Conservation (phyloP, 257 asterid genomes). For the Fraxinus americana region DNA sequence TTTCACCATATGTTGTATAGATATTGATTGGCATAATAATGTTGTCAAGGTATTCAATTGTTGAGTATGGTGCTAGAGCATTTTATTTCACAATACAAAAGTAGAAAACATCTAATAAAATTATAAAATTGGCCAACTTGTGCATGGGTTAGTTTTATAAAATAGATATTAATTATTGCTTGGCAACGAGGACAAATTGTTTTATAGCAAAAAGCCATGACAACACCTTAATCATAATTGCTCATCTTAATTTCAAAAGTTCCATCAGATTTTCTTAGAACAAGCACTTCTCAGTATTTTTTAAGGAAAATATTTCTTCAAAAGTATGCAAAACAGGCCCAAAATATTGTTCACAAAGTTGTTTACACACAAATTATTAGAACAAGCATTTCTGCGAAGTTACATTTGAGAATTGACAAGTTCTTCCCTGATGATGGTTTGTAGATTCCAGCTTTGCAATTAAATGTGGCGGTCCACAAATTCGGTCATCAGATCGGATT, state of each 20-base stretch:
- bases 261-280: background rate
- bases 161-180: background rate
- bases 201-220: background rate
- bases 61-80: background rate
- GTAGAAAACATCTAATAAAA: background rate
- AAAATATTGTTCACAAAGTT: background rate
- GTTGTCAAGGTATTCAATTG: background rate
- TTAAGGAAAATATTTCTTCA: background rate
- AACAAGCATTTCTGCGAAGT: background rate
- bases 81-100: background rate
- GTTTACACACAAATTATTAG: background rate
- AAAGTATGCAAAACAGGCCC: background rate
- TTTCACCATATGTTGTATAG: background rate
- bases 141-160: background rate
- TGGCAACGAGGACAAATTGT: background rate
- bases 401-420: background rate
- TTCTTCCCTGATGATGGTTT: conserved; percentile 17
- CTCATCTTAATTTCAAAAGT: background rate
- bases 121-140: background rate
- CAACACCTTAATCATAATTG: background rate
- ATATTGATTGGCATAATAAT: background rate
- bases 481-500: conserved; percentile 38
- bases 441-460: conserved; percentile 72
- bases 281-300: background rate
- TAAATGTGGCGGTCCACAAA: conserved; percentile 69